Percentiles rank a stretch among this genome's conserved stretches.
phyloP scores from a whole-genome alignment of 2,329 filamentous ascomycete genomes.

The Aaosphaeria arxii region DNA sequence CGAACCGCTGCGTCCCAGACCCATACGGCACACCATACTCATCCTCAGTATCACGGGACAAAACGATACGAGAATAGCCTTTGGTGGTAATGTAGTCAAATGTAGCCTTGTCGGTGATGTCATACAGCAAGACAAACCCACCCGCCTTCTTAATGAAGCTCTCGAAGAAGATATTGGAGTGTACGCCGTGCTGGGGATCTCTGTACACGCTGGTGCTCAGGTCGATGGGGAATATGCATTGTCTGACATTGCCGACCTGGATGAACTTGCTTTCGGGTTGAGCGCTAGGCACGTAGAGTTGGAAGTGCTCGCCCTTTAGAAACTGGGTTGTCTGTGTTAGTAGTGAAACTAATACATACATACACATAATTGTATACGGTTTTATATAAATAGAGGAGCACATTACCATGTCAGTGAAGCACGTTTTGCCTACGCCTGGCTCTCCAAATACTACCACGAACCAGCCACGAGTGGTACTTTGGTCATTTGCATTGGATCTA shows the following conservation, averaged over 20 bases:
- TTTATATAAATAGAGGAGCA: neutral
- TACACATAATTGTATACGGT: neutral
- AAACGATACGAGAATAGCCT: conserved; percentile 15
- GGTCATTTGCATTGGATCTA: too few relatives aligned
- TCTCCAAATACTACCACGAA: conserved; percentile 17
- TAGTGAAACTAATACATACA: neutral
- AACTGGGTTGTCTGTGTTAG: neutral
- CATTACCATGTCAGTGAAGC: conserved; percentile 20
- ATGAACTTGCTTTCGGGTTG: too few relatives aligned
- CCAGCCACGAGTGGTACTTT: neutral
- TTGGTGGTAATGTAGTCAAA: conserved; percentile 17
- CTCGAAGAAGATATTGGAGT: conserved; percentile 4
- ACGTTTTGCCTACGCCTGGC: conserved; percentile 21
- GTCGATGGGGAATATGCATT: neutral
- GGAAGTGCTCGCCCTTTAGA: neutral
- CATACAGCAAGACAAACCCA: conserved; percentile 28
- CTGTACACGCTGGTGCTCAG: neutral
- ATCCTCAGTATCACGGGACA: neutral
- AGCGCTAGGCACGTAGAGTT: neutral
- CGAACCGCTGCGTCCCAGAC: conserved; percentile 15
- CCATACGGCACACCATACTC: neutral
- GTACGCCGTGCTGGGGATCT: neutral
- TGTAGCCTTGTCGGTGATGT: conserved; percentile 18
- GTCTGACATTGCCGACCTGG: neutral
- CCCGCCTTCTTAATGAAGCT: conserved; percentile 8